These are phyloP conservation scores for Artomyces pyxidatus DNA, from an alignment of 768 basidiomycete species.

Conservation along the genomic window DNA sequence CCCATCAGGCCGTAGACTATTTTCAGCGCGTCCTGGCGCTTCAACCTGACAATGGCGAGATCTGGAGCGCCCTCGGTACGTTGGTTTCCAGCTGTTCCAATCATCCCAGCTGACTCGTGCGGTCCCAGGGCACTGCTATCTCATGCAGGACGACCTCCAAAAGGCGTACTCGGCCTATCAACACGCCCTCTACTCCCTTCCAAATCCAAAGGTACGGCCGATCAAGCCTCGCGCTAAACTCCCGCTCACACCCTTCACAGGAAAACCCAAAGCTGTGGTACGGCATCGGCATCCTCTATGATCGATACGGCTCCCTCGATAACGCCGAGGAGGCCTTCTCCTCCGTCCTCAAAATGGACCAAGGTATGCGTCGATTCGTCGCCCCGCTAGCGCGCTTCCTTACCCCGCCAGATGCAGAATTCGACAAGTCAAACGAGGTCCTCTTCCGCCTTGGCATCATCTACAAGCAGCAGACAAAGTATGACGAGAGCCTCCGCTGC, in stretches of 20 bases:
- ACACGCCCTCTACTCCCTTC: constrained; percentile 92
- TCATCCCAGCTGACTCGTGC: constrained; percentile 11
- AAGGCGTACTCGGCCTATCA: constrained; percentile 98
- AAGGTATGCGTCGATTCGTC: constrained; percentile 46
- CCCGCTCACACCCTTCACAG: constrained; percentile 25
- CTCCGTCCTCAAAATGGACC: constrained; percentile 93
- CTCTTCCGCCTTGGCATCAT: constrained; percentile 97
- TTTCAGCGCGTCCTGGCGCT: constrained; percentile 88
- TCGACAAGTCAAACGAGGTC: constrained; percentile 98
- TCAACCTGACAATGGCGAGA: constrained; percentile 95
- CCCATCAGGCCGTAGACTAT: constrained; percentile 81
- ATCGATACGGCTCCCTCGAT: constrained; percentile 96
- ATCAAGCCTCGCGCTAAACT: constrained; percentile 5
- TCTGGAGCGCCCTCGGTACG: constrained; percentile 91
- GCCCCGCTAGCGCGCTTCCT: not conserved
- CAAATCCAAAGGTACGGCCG: constrained; percentile 77
- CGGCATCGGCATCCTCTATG: constrained; percentile 97
- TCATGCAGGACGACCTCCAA: constrained; percentile 99
- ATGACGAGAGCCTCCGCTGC: constrained; percentile 78
- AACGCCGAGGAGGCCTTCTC: constrained; percentile 99
- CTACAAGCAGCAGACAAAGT: constrained; percentile 98
- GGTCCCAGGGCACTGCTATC: constrained; percentile 81
- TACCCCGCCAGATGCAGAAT: constrained; percentile 45
- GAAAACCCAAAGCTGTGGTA: constrained; percentile 99
- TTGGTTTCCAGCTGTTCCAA: constrained; percentile 20